A percentile compares a stretch with the other conserved stretches of the same genome.
Evolutionary conservation across 2,329 filamentous ascomycete genomes (phyloP).

Genomic region (Diaporthe capsici): DNA sequence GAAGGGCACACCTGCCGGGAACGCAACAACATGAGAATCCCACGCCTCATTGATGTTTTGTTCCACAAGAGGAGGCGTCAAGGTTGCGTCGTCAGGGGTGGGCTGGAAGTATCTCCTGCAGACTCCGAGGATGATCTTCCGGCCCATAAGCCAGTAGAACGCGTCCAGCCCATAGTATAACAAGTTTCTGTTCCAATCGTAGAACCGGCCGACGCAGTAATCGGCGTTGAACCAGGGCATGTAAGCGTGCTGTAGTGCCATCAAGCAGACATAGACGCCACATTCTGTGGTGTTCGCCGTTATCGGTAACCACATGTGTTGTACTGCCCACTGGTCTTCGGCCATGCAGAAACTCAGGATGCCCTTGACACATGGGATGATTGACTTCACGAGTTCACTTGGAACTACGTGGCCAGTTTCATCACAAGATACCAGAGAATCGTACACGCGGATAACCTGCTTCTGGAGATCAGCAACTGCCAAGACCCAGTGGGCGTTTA

Average conservation of each 20-base stretch:
- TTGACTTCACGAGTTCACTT: rapidly evolving
- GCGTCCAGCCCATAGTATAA: not conserved
- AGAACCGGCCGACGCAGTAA: not conserved
- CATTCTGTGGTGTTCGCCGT: not conserved
- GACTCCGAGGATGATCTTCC: not conserved
- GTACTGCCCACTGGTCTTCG: not conserved
- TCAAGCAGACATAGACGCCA: constrained; percentile 17
- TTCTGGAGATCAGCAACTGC: not conserved
- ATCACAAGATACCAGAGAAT: not conserved
- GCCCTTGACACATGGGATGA: not conserved
- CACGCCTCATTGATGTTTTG: not conserved
- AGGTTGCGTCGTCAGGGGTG: not conserved
- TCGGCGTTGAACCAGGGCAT: not conserved
- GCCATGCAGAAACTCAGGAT: not conserved
- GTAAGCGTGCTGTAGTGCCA: not conserved
- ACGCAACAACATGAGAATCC: no score
- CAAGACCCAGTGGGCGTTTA: not conserved
- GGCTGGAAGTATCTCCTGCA: not conserved
- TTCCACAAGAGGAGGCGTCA: not conserved
- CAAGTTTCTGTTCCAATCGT: no score
- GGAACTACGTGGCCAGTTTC: no score
- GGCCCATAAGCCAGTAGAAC: not conserved
- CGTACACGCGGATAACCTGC: not conserved
- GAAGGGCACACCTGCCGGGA: no score
- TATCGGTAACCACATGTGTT: not conserved